Conservation (phyloP, 768 basidiomycete genomes). For the Termitomyces sp. region DNA sequence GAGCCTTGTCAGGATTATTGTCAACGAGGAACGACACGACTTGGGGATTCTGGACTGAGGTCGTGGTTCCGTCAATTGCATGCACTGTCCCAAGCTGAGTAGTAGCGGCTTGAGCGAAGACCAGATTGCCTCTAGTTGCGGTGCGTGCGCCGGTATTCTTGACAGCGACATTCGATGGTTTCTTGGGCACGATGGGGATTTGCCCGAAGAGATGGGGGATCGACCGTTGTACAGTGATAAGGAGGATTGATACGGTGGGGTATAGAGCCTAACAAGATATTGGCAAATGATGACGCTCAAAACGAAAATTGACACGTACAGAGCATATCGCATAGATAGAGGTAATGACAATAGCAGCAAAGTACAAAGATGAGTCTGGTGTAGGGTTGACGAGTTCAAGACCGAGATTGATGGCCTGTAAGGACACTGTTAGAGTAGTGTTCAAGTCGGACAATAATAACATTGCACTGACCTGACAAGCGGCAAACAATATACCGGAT, state of each 20-base stretch:
- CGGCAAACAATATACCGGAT: constrained; percentile 9
- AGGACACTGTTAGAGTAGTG: neutral
- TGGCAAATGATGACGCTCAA: neutral
- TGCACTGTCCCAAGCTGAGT: constrained; percentile 5
- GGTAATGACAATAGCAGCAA: constrained; percentile 8
- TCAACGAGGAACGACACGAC: constrained; percentile 6
- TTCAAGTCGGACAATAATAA: neutral
- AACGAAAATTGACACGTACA: neutral
- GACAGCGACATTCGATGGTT: neutral
- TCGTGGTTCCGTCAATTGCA: neutral
- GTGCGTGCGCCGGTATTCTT: constrained; percentile 4
- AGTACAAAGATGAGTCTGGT: constrained; percentile 11
- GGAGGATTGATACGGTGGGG: constrained; percentile 5
- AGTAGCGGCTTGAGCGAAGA: constrained; percentile 4
- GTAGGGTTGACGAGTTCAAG: constrained; percentile 7
- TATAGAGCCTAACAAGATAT: constrained; percentile 1
- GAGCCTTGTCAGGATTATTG: constrained; percentile 1
- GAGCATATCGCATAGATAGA: constrained; percentile 9
- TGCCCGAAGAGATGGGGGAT: constrained; percentile 9
- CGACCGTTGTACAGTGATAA: constrained; percentile 7
- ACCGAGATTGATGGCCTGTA: constrained; percentile 9
- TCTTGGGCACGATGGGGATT: neutral
- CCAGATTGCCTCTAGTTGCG: constrained; percentile 9
- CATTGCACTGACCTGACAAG: neutral
- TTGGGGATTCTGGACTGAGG: neutral